These are phyloP conservation scores for Coniochaeta sp. DNA, from an alignment of 2,329 filamentous ascomycete species.

Conservation along the genomic window DNA sequence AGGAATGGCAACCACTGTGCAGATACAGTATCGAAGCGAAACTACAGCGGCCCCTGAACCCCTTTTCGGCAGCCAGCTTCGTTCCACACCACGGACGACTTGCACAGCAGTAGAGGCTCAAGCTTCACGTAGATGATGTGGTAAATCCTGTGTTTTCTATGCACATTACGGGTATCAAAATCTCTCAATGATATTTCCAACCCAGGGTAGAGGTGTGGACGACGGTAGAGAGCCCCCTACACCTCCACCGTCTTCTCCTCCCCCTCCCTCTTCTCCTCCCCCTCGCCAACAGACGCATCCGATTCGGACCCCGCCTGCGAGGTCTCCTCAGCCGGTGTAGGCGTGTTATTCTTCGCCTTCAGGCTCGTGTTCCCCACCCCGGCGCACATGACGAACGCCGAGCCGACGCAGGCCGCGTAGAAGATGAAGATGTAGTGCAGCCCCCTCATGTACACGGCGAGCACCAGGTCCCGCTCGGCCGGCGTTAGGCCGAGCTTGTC, in stretches of 20 bases:
- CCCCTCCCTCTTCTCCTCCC: not conserved
- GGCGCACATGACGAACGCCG: slow-evolving; percentile 10
- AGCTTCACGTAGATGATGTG: no score
- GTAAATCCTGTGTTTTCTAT: not conserved
- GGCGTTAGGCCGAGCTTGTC: slow-evolving; percentile 10
- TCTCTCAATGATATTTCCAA: no score
- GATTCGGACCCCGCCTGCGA: not conserved
- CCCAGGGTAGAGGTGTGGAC: not conserved
- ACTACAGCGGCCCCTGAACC: not conserved
- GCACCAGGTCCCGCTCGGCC: slow-evolving; percentile 11
- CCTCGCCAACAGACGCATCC: not conserved
- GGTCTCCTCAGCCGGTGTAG: not conserved
- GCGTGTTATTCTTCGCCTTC: slow-evolving; percentile 7
- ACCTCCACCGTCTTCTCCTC: not conserved
- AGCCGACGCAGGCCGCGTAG: slow-evolving; percentile 12
- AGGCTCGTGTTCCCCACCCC: slow-evolving; percentile 15
- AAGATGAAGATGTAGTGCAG: slow-evolving; percentile 20
- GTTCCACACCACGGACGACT: not conserved
- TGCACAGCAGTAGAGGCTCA: not conserved
- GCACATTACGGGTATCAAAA: not conserved
- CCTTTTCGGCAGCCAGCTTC: not conserved
- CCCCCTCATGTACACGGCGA: slow-evolving; percentile 21
- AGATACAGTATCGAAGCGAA: no score
- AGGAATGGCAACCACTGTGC: no score
- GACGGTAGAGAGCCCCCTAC: not conserved